phyloP scores from a whole-genome alignment of 106 monocot species.

The Narthecium ossifragum region DNA sequence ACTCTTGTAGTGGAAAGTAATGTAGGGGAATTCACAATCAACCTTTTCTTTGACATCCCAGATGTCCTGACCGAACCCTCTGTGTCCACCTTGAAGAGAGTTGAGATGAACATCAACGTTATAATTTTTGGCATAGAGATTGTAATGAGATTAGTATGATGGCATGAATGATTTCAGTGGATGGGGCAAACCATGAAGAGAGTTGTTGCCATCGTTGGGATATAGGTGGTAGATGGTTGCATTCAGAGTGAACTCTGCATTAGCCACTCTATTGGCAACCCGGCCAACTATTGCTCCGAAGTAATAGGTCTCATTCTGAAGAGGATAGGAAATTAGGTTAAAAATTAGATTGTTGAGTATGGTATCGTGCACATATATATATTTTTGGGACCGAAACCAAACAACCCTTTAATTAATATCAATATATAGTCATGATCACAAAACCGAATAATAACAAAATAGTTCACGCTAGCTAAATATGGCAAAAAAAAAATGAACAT shows the following conservation, averaged over 20 bases:
- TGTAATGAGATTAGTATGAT: not conserved
- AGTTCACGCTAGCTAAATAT: too few species aligned
- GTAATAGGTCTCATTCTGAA: constrained; percentile 37
- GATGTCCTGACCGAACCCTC: constrained; percentile 37
- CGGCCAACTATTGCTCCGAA: constrained; percentile 56
- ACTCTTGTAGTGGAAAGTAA: constrained; percentile 41
- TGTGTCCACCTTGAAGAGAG: constrained; percentile 31
- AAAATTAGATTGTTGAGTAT: too few species aligned
- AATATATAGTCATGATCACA: not conserved
- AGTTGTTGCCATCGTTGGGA: constrained; percentile 35
- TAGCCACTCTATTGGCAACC: constrained; percentile 45
- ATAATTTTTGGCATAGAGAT: not conserved
- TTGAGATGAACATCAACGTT: not conserved
- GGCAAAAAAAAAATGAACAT: too few species aligned
- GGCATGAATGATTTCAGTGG: not conserved
- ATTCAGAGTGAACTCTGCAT: constrained; percentile 27
- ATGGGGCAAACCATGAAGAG: constrained; percentile 28
- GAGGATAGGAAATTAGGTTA: too few species aligned
- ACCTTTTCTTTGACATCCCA: constrained; percentile 27
- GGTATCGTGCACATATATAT: too few species aligned
- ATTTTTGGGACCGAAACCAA: too few species aligned
- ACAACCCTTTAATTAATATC: not conserved
- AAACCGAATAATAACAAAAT: not conserved
- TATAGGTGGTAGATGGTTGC: constrained; percentile 18
- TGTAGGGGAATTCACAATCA: constrained; percentile 31